Percentiles rank a stretch among this genome's conserved stretches.
Conservation (phyloP, 2,329 filamentous ascomycete genomes). For the Pochonia chlamydosporia region DNA sequence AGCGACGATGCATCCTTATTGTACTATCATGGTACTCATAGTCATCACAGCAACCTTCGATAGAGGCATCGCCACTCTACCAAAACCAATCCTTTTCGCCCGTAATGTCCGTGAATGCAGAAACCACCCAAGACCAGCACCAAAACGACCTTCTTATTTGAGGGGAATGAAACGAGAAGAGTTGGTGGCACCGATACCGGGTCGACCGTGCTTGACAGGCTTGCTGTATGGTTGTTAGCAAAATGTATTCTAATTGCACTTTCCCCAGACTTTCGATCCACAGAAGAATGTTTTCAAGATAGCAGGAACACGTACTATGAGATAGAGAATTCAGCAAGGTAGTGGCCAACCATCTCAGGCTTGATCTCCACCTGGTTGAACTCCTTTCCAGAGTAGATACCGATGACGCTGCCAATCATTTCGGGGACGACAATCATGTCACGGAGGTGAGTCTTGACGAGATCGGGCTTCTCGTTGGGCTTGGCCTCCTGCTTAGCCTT, state of each 20-base stretch:
- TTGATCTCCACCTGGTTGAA: slow-evolving; percentile 99
- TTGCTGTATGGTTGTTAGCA: slow-evolving; percentile 65
- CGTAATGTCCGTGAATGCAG: slow-evolving; percentile 51
- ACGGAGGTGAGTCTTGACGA: slow-evolving; percentile 98
- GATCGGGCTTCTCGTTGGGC: slow-evolving; percentile 99
- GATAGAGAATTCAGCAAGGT: slow-evolving; percentile 99
- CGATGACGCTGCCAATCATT: slow-evolving; percentile 98
- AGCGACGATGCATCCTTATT: slow-evolving; percentile 34
- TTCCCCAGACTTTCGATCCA: too few species aligned
- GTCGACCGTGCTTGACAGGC: slow-evolving; percentile 99
- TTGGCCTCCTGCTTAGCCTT: slow-evolving; percentile 98
- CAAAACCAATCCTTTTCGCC: slow-evolving; percentile 54
- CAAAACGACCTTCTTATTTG: slow-evolving; percentile 72
- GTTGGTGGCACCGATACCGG: slow-evolving; percentile 99
- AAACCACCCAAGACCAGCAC: slow-evolving; percentile 41
- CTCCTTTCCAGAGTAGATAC: slow-evolving; percentile 99
- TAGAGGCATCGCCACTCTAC: slow-evolving; percentile 39
- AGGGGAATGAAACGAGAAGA: slow-evolving; percentile 99
- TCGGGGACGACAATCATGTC: slow-evolving; percentile 99
- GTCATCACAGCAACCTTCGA: slow-evolving; percentile 37
- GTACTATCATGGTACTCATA: slow-evolving; percentile 38
- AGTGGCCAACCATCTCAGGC: slow-evolving; percentile 99
- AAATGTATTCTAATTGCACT: too few species aligned
- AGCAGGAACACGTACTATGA: slow-evolving; percentile 75
- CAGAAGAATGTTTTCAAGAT: neutral